Conservation (phyloP, 2,329 filamentous ascomycete species). For the Aspergillus neoniger region DNA sequence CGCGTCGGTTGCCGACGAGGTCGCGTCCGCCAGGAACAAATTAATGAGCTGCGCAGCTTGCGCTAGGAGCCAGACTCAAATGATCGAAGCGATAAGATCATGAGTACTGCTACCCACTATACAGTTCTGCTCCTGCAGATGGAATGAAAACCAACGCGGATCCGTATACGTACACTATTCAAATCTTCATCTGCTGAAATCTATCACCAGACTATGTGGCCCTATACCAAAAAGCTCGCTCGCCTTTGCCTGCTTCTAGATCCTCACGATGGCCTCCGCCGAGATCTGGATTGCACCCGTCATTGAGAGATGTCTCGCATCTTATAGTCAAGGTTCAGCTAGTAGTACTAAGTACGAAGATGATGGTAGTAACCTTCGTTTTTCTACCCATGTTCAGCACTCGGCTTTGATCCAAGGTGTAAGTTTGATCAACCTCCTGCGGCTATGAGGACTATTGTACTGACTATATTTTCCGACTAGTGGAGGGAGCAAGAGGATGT, state of each 20-base stretch:
- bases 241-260: conserved; percentile 11
- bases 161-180: not conserved
- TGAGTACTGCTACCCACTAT: not conserved
- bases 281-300: conserved; percentile 29
- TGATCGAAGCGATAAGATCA: not conserved
- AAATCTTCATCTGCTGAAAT: not conserved
- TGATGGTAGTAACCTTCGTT: conserved; percentile 38
- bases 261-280: conserved; percentile 26
- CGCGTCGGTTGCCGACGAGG: conserved; percentile 14
- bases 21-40: conserved; percentile 4
- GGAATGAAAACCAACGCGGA: not conserved
- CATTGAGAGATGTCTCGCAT: conserved; percentile 26
- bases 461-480: conserved; percentile 20
- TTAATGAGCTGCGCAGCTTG: not conserved
- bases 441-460: not conserved
- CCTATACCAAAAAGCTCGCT: not conserved
- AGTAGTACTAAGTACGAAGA: conserved; percentile 24
- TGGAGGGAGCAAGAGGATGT: conserved; percentile 26
- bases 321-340: conserved; percentile 17
- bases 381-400: conserved; percentile 19
- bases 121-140: not conserved
- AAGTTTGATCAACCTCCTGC: not conserved
- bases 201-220: not conserved
- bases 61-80: not conserved
- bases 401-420: conserved; percentile 36